Evolutionary conservation across 345 rosid species (phyloP).

Genomic region (Brassica incana): DNA sequence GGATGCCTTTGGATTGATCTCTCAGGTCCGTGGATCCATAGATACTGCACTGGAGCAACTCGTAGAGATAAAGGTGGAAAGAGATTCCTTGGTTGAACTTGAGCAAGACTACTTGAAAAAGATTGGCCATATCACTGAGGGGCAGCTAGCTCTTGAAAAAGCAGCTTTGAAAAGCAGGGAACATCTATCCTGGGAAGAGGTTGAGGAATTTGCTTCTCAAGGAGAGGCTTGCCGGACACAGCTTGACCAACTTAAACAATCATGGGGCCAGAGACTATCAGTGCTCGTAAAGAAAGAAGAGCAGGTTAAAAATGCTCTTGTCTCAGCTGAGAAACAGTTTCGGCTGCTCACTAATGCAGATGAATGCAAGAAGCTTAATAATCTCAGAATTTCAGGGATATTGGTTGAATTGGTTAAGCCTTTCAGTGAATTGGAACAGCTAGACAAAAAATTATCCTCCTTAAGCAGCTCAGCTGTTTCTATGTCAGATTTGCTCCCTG

Average conservation of each 20-base stretch:
- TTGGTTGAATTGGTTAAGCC: constrained; percentile 58
- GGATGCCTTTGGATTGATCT: constrained; percentile 80
- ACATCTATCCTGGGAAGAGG: constrained; percentile 96
- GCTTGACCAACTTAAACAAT: constrained; percentile 77
- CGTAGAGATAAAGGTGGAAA: constrained; percentile 72
- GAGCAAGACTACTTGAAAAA: constrained; percentile 77
- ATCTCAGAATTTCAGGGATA: constrained; percentile 58
- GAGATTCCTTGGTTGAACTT: constrained; percentile 71
- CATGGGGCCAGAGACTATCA: constrained; percentile 77
- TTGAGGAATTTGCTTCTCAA: constrained; percentile 93
- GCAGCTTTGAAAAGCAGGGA: constrained; percentile 83
- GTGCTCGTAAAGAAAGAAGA: constrained; percentile 62
- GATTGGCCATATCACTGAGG: constrained; percentile 84
- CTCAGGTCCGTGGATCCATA: constrained; percentile 76
- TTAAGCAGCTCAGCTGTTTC: constrained; percentile 46
- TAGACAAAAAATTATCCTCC: constrained; percentile 54
- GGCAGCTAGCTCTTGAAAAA: constrained; percentile 81
- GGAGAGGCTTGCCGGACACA: constrained; percentile 92
- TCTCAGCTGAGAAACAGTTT: constrained; percentile 62
- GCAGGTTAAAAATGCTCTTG: constrained; percentile 56
- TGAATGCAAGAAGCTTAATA: constrained; percentile 49
- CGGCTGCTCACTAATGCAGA: constrained; percentile 54
- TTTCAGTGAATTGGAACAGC: constrained; percentile 65
- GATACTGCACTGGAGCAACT: constrained; percentile 80
- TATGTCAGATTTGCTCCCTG: constrained; percentile 44